These are phyloP conservation scores for Tetracladium setigerum DNA, from an alignment of 495 filamentous ascomycete species.

Conservation along the genomic window DNA sequence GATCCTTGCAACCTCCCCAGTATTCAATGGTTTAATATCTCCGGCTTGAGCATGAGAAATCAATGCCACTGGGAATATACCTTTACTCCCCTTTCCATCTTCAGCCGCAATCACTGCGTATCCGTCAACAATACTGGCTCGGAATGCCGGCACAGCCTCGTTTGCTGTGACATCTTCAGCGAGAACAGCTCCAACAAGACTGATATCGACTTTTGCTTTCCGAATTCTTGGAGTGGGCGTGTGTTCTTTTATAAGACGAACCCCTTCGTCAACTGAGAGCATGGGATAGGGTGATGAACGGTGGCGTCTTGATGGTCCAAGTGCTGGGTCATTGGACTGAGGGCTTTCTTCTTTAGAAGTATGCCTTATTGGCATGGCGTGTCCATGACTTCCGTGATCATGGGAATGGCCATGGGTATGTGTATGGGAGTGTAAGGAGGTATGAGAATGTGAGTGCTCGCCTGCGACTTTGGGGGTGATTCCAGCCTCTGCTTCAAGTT, in stretches of 20 bases:
- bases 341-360: conserved; percentile 54
- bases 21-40: conserved; percentile 47
- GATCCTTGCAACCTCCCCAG: conserved; percentile 77
- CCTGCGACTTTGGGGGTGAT: conserved; percentile 22
- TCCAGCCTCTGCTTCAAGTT: conserved; percentile 79
- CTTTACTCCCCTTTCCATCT: conserved; percentile 53
- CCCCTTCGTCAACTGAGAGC: conserved; percentile 75
- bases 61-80: conserved; percentile 77
- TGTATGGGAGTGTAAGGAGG: conserved; percentile 10
- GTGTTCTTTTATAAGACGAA: conserved; percentile 60
- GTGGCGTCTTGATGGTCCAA: conserved; percentile 69
- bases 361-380: conserved; percentile 62
- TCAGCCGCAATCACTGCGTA: conserved; percentile 70
- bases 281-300: conserved; percentile 88
- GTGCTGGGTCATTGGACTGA: conserved; percentile 72
- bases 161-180: conserved; percentile 73
- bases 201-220: conserved; percentile 49
- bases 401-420: conserved; percentile 23
- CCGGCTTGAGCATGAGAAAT: conserved; percentile 77
- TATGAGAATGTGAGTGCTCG: conserved; percentile 11
- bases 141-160: conserved; percentile 85
- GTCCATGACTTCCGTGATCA: conserved; percentile 43
- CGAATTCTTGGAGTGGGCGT: conserved; percentile 52
- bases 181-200: conserved; percentile 66
- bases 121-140: conserved; percentile 94